phyloP scores from a whole-genome alignment of 129 eudicot genomes.

The Flaveria brownii region DNA sequence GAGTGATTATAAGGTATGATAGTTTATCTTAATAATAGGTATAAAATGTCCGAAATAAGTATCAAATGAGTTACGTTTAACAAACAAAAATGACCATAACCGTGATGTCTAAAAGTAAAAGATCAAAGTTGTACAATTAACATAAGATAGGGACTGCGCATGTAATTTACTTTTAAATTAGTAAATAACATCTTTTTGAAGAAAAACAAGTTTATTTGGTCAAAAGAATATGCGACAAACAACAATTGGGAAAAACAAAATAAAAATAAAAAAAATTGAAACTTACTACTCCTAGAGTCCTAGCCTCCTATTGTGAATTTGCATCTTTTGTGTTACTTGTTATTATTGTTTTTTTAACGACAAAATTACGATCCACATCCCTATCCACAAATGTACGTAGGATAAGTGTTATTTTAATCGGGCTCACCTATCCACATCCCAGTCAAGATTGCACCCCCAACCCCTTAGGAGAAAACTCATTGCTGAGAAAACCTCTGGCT shows the following conservation, averaged over 20 bases:
- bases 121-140: neutral
- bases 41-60: no score
- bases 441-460: no score
- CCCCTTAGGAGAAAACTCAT: no score
- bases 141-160: neutral
- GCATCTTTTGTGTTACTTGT: neutral
- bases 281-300: neutral
- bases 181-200: neutral
- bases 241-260: neutral
- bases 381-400: no score
- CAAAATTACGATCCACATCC: no score
- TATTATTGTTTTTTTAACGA: no score
- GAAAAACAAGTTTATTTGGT: neutral
- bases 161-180: neutral
- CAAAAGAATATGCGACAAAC: neutral
- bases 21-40: no score
- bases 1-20: no score
- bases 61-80: neutral
- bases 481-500: no score
- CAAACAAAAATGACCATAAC: neutral
- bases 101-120: neutral
- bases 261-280: neutral
- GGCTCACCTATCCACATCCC: no score
- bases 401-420: no score
- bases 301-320: neutral